Evolutionary conservation across 192 early-diverging fungal genomes (phyloP).

Genomic region (Chytriomyces sp.): DNA sequence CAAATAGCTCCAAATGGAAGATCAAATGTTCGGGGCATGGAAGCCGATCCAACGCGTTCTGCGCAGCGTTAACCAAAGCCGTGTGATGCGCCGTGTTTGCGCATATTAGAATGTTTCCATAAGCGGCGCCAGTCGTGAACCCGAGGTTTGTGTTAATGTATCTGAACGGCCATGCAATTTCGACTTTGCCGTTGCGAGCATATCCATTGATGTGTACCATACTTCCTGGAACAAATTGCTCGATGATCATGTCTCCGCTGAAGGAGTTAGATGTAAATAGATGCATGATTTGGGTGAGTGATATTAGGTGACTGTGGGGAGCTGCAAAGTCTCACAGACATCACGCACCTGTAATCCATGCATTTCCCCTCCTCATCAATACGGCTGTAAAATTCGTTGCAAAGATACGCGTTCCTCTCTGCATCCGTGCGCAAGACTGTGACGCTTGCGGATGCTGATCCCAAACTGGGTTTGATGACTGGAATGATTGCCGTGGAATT

Average conservation of each 20-base stretch:
- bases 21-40: conserved; percentile 38
- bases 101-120: conserved; percentile 55
- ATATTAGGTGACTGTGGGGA: not conserved
- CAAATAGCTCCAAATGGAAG: conserved; percentile 58
- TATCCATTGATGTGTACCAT: conserved; percentile 58
- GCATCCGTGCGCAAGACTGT: conserved; percentile 26
- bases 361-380: conserved; percentile 39
- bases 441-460: conserved; percentile 43
- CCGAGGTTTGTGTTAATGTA: conserved; percentile 51
- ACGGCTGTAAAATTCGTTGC: conserved; percentile 35
- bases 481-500: not conserved
- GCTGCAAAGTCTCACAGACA: not conserved
- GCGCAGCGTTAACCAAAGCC: conserved; percentile 33
- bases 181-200: conserved; percentile 37
- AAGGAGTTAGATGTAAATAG: not conserved
- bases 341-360: conserved; percentile 39
- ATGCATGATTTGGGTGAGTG: not conserved
- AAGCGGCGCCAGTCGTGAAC: conserved; percentile 49
- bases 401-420: conserved; percentile 38
- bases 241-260: conserved; percentile 48
- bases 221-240: conserved; percentile 37
- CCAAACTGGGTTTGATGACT: conserved; percentile 51
- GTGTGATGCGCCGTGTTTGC: conserved; percentile 21
- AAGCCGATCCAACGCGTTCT: conserved; percentile 35
- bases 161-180: conserved; percentile 48